These are phyloP conservation scores for Ceratobasidium papillatum DNA, from an alignment of 1,284 basidiomycete species.

Conservation along the genomic window DNA sequence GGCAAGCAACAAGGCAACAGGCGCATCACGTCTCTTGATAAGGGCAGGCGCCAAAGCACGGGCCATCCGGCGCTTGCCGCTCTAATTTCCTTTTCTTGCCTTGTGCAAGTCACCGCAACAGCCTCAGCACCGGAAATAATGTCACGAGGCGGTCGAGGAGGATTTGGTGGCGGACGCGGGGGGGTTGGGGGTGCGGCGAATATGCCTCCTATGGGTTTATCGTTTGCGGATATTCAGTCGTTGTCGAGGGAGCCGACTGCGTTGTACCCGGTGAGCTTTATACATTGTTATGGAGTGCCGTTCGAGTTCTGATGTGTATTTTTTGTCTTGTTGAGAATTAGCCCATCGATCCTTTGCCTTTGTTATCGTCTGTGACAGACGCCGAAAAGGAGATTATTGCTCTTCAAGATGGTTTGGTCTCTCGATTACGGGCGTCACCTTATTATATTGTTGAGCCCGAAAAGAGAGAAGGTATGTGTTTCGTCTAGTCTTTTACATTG, in stretches of 20 bases:
- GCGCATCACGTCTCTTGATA: slow-evolving; percentile 22
- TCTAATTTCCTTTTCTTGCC: slow-evolving; percentile 6
- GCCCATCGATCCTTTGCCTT: slow-evolving; percentile 67
- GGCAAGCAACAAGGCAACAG: slow-evolving; percentile 2
- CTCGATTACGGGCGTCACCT: slow-evolving; percentile 68
- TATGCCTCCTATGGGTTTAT: slow-evolving; percentile 77
- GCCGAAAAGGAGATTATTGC: slow-evolving; percentile 71
- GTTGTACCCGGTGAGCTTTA: slow-evolving; percentile 74
- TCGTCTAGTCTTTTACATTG: not conserved
- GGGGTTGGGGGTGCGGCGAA: slow-evolving; percentile 61
- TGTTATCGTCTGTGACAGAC: slow-evolving; percentile 67
- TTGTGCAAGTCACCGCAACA: slow-evolving; percentile 13
- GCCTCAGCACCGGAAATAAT: slow-evolving; percentile 51
- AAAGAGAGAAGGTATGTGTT: slow-evolving; percentile 66
- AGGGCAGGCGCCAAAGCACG: slow-evolving; percentile 37
- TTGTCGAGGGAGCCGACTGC: slow-evolving; percentile 76
- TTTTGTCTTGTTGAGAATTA: slow-evolving; percentile 48
- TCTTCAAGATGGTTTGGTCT: slow-evolving; percentile 70
- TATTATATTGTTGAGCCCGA: slow-evolving; percentile 77
- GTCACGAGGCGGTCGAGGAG: slow-evolving; percentile 64
- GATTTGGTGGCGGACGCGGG: slow-evolving; percentile 61
- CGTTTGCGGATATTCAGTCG: slow-evolving; percentile 77
- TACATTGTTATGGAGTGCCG: not conserved
- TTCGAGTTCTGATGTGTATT: slow-evolving; percentile 3
- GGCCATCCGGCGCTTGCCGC: slow-evolving; percentile 31